Base-by-base conservation (phyloP, 495 filamentous ascomycete species). In the Cladorrhinum samala region DNA sequence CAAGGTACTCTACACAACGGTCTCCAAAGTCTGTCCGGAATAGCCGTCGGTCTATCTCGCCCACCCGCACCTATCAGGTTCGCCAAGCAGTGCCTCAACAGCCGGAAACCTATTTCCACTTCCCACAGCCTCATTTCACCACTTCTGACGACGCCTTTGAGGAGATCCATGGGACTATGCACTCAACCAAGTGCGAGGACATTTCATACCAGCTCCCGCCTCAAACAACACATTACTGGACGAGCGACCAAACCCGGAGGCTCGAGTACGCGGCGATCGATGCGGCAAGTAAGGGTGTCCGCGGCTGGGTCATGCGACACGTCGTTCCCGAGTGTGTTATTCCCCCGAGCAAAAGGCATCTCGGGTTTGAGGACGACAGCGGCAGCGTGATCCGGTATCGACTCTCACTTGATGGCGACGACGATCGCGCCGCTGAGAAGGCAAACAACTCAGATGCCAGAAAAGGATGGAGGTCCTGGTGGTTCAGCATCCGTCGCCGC, bases 191-290 rank as follows among this genome's bases (percentile, higher is more conserved):
- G 6, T 40, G 55, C 7, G 59, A 68, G 33, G 45, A 56, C 1
- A 50, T 53, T 0, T 38, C 60, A 2, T 62, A 68, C 27, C 64
- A 64, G 20, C 61, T 68, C 0, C 78, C 76, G 3, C 78, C 78
- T 17, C 70, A 77, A 44, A 81, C 77, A n/a, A 73, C 72, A 1
- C 75, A 78, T 46, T 81, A 81, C 57, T 81, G 77, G 77, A 79
- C 75, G 2, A 78, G 74, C 49, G 77, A 79, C 55, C 67, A 69
- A 38, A 79, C 77, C 3, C 71, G 78, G 9, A 59, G 77, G 14
- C 63, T 79, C 5, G 78, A 81, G 57, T 81, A 81, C 60, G 78
- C 78, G 1, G 78, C 78, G 18, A 81, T 81, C 44, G 78, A 81
- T 50, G 76, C 77, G 1, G 78, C 78, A 2, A 72, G 69, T 27